Percentiles rank a stretch among this genome's conserved stretches.
phyloP scores from a whole-genome alignment of 345 rosid genomes.

The Cardamine occulta region DNA sequence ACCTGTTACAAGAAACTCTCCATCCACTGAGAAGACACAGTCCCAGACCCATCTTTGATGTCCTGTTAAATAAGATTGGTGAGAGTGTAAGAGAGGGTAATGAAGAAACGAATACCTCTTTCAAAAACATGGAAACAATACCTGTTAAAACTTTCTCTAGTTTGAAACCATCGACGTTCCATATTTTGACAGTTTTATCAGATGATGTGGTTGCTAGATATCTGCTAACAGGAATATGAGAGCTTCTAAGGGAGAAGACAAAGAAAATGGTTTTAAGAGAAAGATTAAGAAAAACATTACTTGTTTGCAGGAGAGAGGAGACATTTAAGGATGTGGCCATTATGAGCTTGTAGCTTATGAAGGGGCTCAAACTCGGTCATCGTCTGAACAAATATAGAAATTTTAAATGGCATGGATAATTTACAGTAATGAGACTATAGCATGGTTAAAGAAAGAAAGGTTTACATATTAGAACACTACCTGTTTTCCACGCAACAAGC shows the following conservation, averaged over 20 bases:
- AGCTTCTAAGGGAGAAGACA: not conserved
- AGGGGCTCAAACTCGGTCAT: slow-evolving; percentile 98
- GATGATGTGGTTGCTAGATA: slow-evolving; percentile 97
- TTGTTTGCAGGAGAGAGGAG: slow-evolving; percentile 92
- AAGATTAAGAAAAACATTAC: slow-evolving; percentile 44
- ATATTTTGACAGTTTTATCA: slow-evolving; percentile 94
- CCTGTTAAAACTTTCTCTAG: slow-evolving; percentile 85
- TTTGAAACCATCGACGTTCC: slow-evolving; percentile 97
- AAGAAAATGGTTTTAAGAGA: not conserved
- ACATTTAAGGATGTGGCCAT: slow-evolving; percentile 90
- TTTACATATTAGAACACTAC: slow-evolving; percentile 35
- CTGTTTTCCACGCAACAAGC: slow-evolving; percentile 81
- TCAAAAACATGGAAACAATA: not conserved
- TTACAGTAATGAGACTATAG: not conserved
- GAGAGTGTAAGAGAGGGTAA: slow-evolving; percentile 1
- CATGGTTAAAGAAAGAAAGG: slow-evolving; percentile 5
- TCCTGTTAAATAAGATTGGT: slow-evolving; percentile 51
- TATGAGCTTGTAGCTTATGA: slow-evolving; percentile 93
- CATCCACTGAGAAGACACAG: slow-evolving; percentile 97
- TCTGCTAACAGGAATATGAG: slow-evolving; percentile 47
- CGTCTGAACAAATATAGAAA: slow-evolving; percentile 50
- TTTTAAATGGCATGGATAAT: not conserved
- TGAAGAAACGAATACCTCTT: not conserved
- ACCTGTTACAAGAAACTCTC: slow-evolving; percentile 96
- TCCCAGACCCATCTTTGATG: slow-evolving; percentile 99